phyloP scores from a whole-genome alignment of 2,329 filamentous ascomycete species.

The Dothideomycetes sp. region DNA sequence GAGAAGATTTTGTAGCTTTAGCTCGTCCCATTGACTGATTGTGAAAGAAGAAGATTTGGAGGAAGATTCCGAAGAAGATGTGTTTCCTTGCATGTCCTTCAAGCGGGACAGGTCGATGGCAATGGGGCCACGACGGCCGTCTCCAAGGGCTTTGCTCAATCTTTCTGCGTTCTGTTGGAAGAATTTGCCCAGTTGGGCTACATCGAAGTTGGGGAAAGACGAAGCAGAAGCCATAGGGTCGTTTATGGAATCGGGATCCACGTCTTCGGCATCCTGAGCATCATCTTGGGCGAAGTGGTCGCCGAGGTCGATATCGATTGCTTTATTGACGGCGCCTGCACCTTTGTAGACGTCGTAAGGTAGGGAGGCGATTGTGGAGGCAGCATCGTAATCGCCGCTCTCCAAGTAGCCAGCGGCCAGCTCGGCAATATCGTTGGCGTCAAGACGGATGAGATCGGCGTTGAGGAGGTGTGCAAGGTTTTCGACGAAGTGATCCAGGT shows the following conservation, averaged over 20 bases:
- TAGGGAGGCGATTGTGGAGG: conserved; percentile 30
- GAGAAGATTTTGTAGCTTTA: conserved; percentile 18
- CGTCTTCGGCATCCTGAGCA: conserved; percentile 1
- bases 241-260: not conserved
- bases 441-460: conserved; percentile 58
- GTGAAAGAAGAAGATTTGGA: not conserved
- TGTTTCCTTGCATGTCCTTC: not conserved
- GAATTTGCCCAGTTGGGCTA: not conserved
- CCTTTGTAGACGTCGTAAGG: conserved; percentile 45
- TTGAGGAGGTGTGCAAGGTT: conserved; percentile 49
- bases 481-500: conserved; percentile 50
- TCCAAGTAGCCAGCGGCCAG: conserved; percentile 61
- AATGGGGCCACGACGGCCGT: not conserved
- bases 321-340: not conserved
- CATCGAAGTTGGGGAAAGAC: not conserved
- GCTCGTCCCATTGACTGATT: conserved; percentile 17
- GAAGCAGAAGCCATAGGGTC: not conserved
- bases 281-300: conserved; percentile 2
- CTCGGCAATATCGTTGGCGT: conserved; percentile 58
- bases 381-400: conserved; percentile 35
- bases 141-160: not conserved
- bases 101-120: not conserved
- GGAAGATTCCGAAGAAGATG: not conserved
- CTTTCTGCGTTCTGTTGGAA: not conserved
- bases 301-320: conserved; percentile 1